Evolutionary conservation across 495 filamentous ascomycete species (phyloP), one percentile per base, ranked within the genome.

Genomic region (Penicillium ucsense): DNA sequence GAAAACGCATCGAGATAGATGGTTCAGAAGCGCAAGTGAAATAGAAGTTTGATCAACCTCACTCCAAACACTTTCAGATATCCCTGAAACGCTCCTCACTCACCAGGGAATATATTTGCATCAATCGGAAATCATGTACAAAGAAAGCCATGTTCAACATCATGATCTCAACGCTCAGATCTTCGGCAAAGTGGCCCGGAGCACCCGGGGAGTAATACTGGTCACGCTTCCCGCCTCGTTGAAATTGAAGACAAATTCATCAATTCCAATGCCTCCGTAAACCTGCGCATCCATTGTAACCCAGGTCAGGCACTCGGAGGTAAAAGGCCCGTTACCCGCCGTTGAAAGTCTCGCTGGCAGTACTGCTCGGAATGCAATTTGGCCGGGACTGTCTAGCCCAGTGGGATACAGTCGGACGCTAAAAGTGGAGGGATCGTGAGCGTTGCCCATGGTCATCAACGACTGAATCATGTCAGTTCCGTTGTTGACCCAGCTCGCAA

Each of bases 371-470:
- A 73, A 78, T 7, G 67, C 67, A 0, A 74, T 53, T 43, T 56
- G 53, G 4, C 54, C 53, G 2, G 47, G 30, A 12, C 36, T 52
- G 29, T 50, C 35, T 2, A 64, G 54, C 4, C 61, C 57, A 6
- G 75, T 73, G 0, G 77, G 78, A 45, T 76, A 79, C 9, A 80
- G 33, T 12, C 77, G 68, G 4, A 79, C 59, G 29, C 46, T 50
- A 6, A 63, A 8, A 9, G 38, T 20, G 4, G 45, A 45, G 6
- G 41, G 46, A 35, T 50, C 41, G 2, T 27, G n/a, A 5, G 52
- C 34, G 1, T 36, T 12, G 30, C 42, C 30, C 27, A 60, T 20
- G 0, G 34, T 10, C 29, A 41, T 49, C 34, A 67, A 54, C 31
- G 64, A 60, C 9, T 55, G 42, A 11, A 73, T 38, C 45, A 74